A percentile compares a stretch with the other conserved stretches of the same genome.
These are phyloP conservation scores for Boletellus deceptivus DNA, from an alignment of 1,284 basidiomycete species.

Conservation along the genomic window DNA sequence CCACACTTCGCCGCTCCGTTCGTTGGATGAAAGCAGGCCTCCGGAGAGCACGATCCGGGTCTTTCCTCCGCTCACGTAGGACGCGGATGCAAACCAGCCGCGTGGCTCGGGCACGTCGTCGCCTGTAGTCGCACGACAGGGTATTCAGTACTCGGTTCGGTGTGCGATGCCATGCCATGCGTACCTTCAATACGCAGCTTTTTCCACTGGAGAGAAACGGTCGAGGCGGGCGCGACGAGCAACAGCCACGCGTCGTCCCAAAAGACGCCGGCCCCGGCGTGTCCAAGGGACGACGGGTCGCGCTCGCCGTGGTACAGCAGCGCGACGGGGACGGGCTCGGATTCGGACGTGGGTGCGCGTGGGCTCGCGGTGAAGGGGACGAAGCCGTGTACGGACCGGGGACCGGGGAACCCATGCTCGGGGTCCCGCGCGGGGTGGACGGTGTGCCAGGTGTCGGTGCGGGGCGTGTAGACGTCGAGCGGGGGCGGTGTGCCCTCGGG, in stretches of 20 bases:
- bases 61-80: conserved; percentile 16
- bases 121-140: neutral
- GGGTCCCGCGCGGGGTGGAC: conserved; percentile 18
- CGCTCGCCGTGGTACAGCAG: conserved; percentile 22
- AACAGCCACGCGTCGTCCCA: conserved; percentile 28
- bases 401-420: conserved; percentile 19
- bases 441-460: conserved; percentile 24
- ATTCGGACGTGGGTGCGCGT: neutral
- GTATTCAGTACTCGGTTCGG: too few species aligned
- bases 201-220: conserved; percentile 16
- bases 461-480: conserved; percentile 32
- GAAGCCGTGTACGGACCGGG: conserved; percentile 29
- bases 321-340: conserved; percentile 10
- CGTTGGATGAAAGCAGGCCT: conserved; percentile 24
- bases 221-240: neutral
- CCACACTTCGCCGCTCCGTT: conserved; percentile 26
- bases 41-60: conserved; percentile 25
- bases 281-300: conserved; percentile 19
- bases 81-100: conserved; percentile 23
- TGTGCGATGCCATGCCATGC: too few species aligned
- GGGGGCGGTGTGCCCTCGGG: conserved; percentile 7
- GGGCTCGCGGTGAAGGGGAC: conserved; percentile 16
- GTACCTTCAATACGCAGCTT: conserved; percentile 14
- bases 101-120: conserved; percentile 16
- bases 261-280: conserved; percentile 26